Evolutionary conservation across 2,329 filamentous ascomycete genomes (phyloP), one percentile per base, ranked within the genome.

Genomic region (Exophiala aquamarina): DNA sequence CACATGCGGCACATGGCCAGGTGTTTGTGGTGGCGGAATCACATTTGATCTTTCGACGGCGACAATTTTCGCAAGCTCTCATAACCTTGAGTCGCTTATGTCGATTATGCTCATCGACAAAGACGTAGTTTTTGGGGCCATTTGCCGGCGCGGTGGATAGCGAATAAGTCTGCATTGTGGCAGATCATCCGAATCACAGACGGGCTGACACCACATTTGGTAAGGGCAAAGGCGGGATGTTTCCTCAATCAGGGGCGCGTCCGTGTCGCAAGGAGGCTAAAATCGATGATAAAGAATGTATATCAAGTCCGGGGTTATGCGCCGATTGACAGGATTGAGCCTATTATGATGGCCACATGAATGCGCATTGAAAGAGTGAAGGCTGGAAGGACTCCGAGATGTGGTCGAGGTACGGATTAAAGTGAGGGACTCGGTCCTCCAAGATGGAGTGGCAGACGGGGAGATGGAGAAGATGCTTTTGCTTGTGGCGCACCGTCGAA

Each of bases 11-110:
- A 69, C 92, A 97, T 20, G 93, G 93, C 92, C 93, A 97, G 29
- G 89, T 90, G 67, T 97, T 96, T 32, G 91, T 96, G 11, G 92
- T 95, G 15, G 92, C 92, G 42, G 92, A 90, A 72, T 97, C 93
- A 71, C 92, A 98, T 69, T 95, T 95, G 66, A 98, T 98, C 70
- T 98, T 98, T 63, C 92, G 83, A 69, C 90, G 85, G 53, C 92
- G 82, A 65, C 92, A 97, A 51, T 92, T 92, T 71, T 96, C 92
- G 68, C 92, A 97, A 47, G 92, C 93, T 74, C 93, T 85, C 90
- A 95, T 96, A 42, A 96, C 92, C 78, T 97, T 97, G 55, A 97
- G 75, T 61, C 92, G 83, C 72, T 97, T 97, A 71, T 97, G 93
- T 56, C 93, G 86, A 73, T 97, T 97, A 70, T 97, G 93, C 69